Percentiles rank a stretch among this genome's conserved stretches.
These are phyloP conservation scores for Cryphonectria japonica DNA, from an alignment of 2,329 filamentous ascomycete species.

Conservation along the genomic window DNA sequence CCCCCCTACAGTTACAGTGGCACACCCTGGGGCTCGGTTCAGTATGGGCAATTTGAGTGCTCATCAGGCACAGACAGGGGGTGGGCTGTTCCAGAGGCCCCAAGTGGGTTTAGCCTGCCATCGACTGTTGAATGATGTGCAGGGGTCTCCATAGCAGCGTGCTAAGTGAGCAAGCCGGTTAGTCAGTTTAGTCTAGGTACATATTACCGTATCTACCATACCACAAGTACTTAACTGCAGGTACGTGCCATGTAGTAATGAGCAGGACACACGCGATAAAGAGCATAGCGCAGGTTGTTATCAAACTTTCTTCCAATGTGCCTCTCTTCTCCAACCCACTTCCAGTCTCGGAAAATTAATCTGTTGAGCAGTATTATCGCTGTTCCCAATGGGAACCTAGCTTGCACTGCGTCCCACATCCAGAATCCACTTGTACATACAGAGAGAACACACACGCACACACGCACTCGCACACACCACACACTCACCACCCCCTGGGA, in stretches of 20 bases:
- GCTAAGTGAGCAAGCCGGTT: background rate
- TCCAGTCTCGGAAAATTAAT: constrained; percentile 9
- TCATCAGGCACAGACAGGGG: constrained; percentile 4
- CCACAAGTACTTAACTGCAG: no score
- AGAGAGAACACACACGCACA: background rate
- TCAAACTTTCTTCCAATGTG: background rate
- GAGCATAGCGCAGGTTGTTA: background rate
- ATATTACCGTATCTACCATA: background rate
- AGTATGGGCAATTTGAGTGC: background rate
- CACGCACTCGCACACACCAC: background rate
- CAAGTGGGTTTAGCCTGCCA: constrained; percentile 2
- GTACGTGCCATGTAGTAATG: background rate
- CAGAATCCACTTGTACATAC: background rate
- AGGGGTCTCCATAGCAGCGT: background rate
- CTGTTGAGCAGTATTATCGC: constrained; percentile 7
- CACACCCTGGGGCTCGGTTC: background rate
- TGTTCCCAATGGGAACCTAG: constrained; percentile 7
- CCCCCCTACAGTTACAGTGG: background rate
- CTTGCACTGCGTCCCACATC: background rate
- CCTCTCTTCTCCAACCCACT: background rate
- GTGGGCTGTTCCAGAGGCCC: background rate
- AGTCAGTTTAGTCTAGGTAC: no score
- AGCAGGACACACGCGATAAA: background rate
- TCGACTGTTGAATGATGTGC: background rate
- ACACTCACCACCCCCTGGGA: background rate